Base-by-base conservation (phyloP, 352 stramenopile species). In the Phytophthora sp. region DNA sequence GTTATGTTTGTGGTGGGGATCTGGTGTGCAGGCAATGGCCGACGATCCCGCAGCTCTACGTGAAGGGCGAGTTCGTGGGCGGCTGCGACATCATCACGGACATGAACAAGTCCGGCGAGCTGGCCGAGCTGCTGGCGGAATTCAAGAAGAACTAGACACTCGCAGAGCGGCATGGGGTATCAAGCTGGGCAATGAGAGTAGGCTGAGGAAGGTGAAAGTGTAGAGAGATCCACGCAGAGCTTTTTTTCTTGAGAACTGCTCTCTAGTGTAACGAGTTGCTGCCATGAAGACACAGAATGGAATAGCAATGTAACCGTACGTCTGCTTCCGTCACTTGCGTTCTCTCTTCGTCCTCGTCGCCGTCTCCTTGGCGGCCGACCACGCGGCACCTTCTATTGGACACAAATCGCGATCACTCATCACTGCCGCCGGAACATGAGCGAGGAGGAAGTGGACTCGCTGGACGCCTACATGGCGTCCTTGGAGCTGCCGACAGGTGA, bases 61-160 rank as follows among this genome's bases (percentile, higher is more conserved):
- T 99, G 26, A 97, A 98, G 55, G 97, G 97, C 54, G 97, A 99
- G 76, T 99, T 99, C 71, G 84, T 99, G 51, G 98, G 98, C 30
- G 98, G 98, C 50, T 99, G 97, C 79, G 98, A 99, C 84, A 99
- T 99, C 79, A 77, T 99, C 60, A 96, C 83, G 49, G 85, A 98
- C 69, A 91, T 98, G 88, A 92, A 89, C 84, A 90, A 97, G 72
- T 97, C 83, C 23, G 96, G 94, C 31, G 92, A 98, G 62, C 77
- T 99, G 39, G 68, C 80, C 8, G 89, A 97, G 50, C 53, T 98
- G 60, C 81, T 98, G 34, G 82, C 72, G 35, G 86, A 92, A 54
- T 91, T 91, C 69, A 84, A 92, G 71, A 88, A 95, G 49, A 64
- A 89, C 39, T 86, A 67, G 57, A 72, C 5, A 53, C 17, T n/a